Conservation (phyloP, 176 grass and related monocot species). For the Rhynchospora pubera region DNA sequence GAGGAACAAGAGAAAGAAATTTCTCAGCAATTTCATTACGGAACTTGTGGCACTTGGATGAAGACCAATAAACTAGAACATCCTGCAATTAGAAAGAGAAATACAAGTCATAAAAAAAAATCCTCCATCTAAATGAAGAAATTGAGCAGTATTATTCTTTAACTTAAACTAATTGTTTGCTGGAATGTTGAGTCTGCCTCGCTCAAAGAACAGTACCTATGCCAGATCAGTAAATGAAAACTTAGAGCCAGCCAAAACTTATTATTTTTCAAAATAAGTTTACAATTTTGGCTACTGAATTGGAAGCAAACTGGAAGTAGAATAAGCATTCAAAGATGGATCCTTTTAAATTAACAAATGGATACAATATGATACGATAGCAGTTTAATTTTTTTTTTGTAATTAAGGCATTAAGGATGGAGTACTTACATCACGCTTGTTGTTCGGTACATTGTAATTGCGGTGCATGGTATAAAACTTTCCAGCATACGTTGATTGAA, state of each 20-base stretch:
- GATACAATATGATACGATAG: too few relatives aligned
- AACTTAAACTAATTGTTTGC: too few relatives aligned
- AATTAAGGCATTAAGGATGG: background rate
- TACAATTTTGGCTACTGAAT: too few relatives aligned
- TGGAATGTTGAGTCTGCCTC: too few relatives aligned
- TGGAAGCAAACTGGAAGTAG: too few relatives aligned
- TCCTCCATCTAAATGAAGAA: background rate
- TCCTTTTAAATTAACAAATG: too few relatives aligned
- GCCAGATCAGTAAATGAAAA: too few relatives aligned
- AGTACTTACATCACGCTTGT: constrained; percentile 37
- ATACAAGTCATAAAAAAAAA: background rate
- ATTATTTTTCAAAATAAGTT: too few relatives aligned
- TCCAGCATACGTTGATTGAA: constrained; percentile 39
- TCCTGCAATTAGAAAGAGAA: constrained; percentile 19
- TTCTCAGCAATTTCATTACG: constrained; percentile 22
- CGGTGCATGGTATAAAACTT: constrained; percentile 30
- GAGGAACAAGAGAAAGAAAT: constrained; percentile 25
- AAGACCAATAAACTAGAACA: constrained; percentile 43
- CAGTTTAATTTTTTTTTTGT: too few relatives aligned
- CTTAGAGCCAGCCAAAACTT: too few relatives aligned
- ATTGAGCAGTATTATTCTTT: background rate
- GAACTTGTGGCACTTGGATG: constrained; percentile 29
- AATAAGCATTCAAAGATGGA: too few relatives aligned
- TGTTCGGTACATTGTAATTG: constrained; percentile 29
- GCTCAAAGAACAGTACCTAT: too few relatives aligned